Evolutionary conservation across 177 flowering plant genomes (phyloP).

Genomic region (Vitis hybrid): DNA sequence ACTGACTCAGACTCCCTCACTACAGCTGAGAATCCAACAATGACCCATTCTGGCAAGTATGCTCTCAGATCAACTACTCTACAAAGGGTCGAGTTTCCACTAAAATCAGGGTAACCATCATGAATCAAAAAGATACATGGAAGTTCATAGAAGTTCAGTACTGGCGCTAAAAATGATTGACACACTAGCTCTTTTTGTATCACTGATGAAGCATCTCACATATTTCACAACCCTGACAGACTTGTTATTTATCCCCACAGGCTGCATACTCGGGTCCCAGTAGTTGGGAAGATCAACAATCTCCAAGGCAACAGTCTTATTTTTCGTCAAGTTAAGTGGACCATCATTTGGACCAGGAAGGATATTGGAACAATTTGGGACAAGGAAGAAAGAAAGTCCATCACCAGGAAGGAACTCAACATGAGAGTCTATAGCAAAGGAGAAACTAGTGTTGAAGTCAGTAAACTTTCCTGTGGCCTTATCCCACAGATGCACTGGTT

Average conservation of each 20-base stretch:
- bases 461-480: conserved; percentile 20
- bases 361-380: conserved; percentile 28
- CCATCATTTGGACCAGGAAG: conserved; percentile 38
- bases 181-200: conserved; percentile 20
- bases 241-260: conserved; percentile 53
- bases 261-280: conserved; percentile 42
- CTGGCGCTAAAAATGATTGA: conserved; percentile 39
- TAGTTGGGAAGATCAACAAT: conserved; percentile 35
- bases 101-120: not conserved
- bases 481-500: conserved; percentile 37
- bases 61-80: conserved; percentile 35
- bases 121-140: conserved; percentile 32
- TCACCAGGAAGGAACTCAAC: not conserved
- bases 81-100: conserved; percentile 28
- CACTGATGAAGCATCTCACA: conserved; percentile 43
- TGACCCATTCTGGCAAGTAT: conserved; percentile 48
- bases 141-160: conserved; percentile 25
- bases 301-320: conserved; percentile 39
- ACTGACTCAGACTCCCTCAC: conserved; percentile 21
- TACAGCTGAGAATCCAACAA: conserved; percentile 55
- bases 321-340: conserved; percentile 27
- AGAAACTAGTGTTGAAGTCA: conserved; percentile 39
- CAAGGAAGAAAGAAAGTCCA: conserved; percentile 39
- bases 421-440: conserved; percentile 22
- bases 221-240: conserved; percentile 24